Base-by-base conservation (phyloP, 2,329 filamentous ascomycete genomes). In the Neophaeococcomyces aloes region DNA sequence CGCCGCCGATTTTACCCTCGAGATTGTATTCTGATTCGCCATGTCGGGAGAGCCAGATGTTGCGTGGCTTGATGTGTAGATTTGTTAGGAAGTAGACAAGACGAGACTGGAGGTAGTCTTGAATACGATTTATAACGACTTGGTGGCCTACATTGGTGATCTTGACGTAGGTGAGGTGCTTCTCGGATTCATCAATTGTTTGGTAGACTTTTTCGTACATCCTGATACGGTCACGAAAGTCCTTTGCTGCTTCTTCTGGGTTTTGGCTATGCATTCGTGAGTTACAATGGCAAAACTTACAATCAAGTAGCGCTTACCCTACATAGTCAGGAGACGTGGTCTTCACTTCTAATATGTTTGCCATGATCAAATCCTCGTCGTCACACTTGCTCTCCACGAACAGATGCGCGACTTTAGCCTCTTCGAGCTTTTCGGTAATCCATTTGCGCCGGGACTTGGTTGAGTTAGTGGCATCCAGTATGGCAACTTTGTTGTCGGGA, bases 71-170 rank as follows among this genome's bases (percentile, higher is more conserved):
- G 63, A 98, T 98, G 66, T 98, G 91, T 30, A 98, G 73, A 61
- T 96, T 98, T 81, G 96, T 95, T 46, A 96, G 78, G 62, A 95
- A 98, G 66, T 98, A 98, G 35, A 98, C 89, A 34, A 98, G 81
- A 46, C 91, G 81, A 62, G 86, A 94, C 62, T 95, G 91, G 21
- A 98, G 73, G 60, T 98, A 98, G 65, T 98, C 91, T 60, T 87
- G 82, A 58, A 98, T 94, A 60, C 84, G 81, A 67, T 96, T 98
- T 75, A 98, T 96, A 59, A 96, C 91, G 60, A 96, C 88, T 59
- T 94, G 86, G 54, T 86, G 86, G 47, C 91, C 88, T 10, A 96
- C 86, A 59, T 98, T 82, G 73, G 96, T 93, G 60, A 98, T 83
- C 67, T 98, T 96, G 60, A 96, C 82, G 60, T 95, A 98, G 29